phyloP scores from a whole-genome alignment of 768 basidiomycete genomes.

The Rhizopogon rudus region DNA sequence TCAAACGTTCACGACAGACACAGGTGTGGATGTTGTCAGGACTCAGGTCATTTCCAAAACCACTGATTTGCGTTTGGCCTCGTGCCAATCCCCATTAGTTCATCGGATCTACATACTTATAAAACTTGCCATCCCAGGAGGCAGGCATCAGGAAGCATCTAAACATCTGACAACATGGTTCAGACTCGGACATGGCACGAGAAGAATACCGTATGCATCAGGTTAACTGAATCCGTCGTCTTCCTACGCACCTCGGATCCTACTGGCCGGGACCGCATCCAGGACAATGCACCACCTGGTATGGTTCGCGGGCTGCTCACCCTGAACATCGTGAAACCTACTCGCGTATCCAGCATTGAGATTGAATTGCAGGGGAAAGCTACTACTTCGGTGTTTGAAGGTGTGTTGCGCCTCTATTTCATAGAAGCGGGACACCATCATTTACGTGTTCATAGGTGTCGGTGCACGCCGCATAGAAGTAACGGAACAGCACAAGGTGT shows the following conservation, averaged over 20 bases:
- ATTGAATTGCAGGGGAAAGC: slow-evolving; percentile 71
- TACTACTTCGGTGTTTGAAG: slow-evolving; percentile 79
- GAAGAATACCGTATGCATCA: slow-evolving; percentile 47
- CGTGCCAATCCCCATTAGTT: neutral
- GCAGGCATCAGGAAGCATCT: neutral
- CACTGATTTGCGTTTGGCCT: neutral
- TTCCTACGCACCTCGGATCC: slow-evolving; percentile 61
- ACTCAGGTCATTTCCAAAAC: neutral
- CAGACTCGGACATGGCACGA: neutral
- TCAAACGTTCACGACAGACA: neutral
- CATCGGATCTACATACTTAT: neutral
- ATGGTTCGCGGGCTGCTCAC: slow-evolving; percentile 64
- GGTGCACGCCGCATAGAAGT: slow-evolving; percentile 72
- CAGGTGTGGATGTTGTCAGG: neutral
- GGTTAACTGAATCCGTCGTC: slow-evolving; percentile 70
- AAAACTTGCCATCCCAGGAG: neutral
- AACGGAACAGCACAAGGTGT: slow-evolving; percentile 68
- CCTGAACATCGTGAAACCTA: slow-evolving; percentile 68
- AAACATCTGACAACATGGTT: neutral
- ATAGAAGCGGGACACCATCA: neutral
- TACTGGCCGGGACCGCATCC: slow-evolving; percentile 27
- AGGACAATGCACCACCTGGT: slow-evolving; percentile 47
- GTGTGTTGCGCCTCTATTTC: slow-evolving; percentile 40
- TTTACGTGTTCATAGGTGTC: slow-evolving; percentile 33
- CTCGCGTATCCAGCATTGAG: slow-evolving; percentile 80